phyloP scores from a whole-genome alignment of 176 grass and related monocot species.

The Alloteropsis semialata region DNA sequence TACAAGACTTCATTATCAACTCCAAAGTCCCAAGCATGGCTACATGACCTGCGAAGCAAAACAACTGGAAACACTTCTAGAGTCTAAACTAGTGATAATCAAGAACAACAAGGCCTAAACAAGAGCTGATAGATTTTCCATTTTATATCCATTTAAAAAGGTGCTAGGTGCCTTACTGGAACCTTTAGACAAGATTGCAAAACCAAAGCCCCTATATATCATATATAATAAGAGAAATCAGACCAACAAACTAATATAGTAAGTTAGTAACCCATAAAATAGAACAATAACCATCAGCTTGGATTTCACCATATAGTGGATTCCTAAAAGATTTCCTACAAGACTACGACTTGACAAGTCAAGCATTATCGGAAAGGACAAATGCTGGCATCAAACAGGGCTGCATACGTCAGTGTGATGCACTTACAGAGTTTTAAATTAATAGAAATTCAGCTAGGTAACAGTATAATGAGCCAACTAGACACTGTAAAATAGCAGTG shows the following conservation, averaged over 20 bases:
- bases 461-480: slow-evolving; percentile 21
- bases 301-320: not conserved
- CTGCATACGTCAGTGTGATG: not conserved
- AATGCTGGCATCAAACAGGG: slow-evolving; percentile 4
- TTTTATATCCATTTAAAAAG: not conserved
- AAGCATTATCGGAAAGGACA: not conserved
- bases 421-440: not conserved
- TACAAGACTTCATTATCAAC: not conserved
- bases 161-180: not conserved
- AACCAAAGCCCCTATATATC: not conserved
- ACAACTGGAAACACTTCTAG: not conserved
- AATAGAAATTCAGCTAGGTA: not conserved
- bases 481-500: not conserved
- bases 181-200: not conserved
- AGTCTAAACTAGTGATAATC: not conserved
- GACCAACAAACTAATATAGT: not conserved
- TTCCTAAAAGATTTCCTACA: slow-evolving; percentile 1
- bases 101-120: not conserved
- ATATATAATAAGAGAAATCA: not conserved
- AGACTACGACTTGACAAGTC: not conserved
- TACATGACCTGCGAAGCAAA: not conserved
- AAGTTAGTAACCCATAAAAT: not conserved
- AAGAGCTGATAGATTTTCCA: not conserved
- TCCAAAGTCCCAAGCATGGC: not conserved
- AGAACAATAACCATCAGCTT: slow-evolving; percentile 1